Conservation (phyloP, 2,329 filamentous ascomycete species). For the Ophiosphaerella narmari region DNA sequence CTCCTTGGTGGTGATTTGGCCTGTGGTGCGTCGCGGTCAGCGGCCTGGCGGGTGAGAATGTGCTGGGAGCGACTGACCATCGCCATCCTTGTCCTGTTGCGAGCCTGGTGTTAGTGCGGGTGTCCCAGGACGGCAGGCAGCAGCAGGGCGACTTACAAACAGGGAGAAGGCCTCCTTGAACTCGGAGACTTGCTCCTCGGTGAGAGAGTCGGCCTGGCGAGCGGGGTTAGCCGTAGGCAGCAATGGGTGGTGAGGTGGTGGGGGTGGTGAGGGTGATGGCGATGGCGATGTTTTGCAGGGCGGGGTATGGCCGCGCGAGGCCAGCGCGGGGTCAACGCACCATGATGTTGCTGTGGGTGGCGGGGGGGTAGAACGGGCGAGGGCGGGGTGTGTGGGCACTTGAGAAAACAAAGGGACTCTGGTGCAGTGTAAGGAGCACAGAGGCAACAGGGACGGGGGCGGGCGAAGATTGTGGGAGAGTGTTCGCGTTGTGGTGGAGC, state of each 20-base stretch:
- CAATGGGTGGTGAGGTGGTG: slow-evolving; percentile 13
- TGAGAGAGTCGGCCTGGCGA: slow-evolving; percentile 89
- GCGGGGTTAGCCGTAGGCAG: slow-evolving; percentile 29
- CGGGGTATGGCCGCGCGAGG: slow-evolving; percentile 39
- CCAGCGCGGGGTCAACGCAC: slow-evolving; percentile 41
- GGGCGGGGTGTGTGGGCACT: slow-evolving; percentile 3
- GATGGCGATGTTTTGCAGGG: slow-evolving; percentile 38
- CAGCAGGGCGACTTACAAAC: slow-evolving; percentile 74
- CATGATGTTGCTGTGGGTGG: slow-evolving; percentile 37
- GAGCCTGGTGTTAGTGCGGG: neutral
- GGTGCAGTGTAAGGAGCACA: slow-evolving; percentile 14
- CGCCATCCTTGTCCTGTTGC: slow-evolving; percentile 61
- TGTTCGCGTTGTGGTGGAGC: slow-evolving; percentile 32
- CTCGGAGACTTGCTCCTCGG: slow-evolving; percentile 99
- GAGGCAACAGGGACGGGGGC: slow-evolving; percentile 2
- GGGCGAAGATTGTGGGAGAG: slow-evolving; percentile 20
- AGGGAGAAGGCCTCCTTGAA: slow-evolving; percentile 99
- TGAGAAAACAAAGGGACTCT: neutral
- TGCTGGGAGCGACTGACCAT: slow-evolving; percentile 52
- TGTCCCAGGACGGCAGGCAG: slow-evolving; percentile 26
- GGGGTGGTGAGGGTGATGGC: slow-evolving; percentile 10
- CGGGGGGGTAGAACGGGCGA: slow-evolving; percentile 5
- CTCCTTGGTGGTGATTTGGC: slow-evolving; percentile 67
- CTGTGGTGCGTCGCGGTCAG: slow-evolving; percentile 46
- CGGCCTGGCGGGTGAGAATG: slow-evolving; percentile 6